These are phyloP conservation scores for Talaromyces sp. DNA, from an alignment of 2,329 filamentous ascomycete species.

Conservation along the genomic window DNA sequence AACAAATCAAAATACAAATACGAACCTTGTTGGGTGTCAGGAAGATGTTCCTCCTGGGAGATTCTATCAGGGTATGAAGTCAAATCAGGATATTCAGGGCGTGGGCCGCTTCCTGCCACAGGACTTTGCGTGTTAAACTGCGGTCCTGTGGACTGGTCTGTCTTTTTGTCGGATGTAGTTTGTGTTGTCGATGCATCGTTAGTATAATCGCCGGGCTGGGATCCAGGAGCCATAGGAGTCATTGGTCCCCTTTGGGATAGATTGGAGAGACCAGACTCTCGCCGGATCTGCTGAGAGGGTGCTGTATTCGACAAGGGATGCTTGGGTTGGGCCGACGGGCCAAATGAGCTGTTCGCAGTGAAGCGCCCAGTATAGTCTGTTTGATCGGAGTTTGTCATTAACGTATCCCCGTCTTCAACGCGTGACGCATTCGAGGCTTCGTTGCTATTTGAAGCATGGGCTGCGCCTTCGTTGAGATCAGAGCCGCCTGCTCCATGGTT, in stretches of 20 bases:
- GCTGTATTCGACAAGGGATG: slow-evolving; percentile 43
- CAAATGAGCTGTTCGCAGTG: slow-evolving; percentile 45
- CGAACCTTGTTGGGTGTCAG: slow-evolving; percentile 57
- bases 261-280: slow-evolving; percentile 41
- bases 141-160: slow-evolving; percentile 64
- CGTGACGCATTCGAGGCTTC: slow-evolving; percentile 38
- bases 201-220: slow-evolving; percentile 57
- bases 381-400: slow-evolving; percentile 54
- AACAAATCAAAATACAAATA: slow-evolving; percentile 17
- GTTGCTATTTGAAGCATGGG: slow-evolving; percentile 49
- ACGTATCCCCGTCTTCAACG: slow-evolving; percentile 52
- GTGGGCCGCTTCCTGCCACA: slow-evolving; percentile 36
- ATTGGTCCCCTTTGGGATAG: slow-evolving; percentile 48
- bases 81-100: slow-evolving; percentile 52
- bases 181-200: slow-evolving; percentile 91
- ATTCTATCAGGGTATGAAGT: slow-evolving; percentile 44
- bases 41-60: slow-evolving; percentile 55
- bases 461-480: slow-evolving; percentile 32
- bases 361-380: slow-evolving; percentile 35
- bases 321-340: slow-evolving; percentile 46
- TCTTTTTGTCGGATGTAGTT: slow-evolving; percentile 75
- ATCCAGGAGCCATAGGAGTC: slow-evolving; percentile 55
- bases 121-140: slow-evolving; percentile 63
- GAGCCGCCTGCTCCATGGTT: slow-evolving; percentile 40
- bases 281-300: slow-evolving; percentile 41